phyloP scores from a whole-genome alignment of 1,284 basidiomycete genomes.

The Microbotryum intermedium region DNA sequence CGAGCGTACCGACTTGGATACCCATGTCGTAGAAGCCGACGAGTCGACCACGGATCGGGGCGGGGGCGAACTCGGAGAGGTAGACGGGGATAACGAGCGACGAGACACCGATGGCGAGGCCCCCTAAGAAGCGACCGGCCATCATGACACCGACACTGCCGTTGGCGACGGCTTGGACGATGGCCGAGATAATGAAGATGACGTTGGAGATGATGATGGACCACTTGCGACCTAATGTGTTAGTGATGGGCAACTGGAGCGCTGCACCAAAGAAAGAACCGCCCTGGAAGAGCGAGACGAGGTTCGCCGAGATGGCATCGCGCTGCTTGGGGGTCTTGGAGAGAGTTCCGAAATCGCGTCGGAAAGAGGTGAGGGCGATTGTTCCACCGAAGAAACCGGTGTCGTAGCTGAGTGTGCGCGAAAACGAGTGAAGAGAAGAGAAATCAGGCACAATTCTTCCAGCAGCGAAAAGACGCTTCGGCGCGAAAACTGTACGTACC shows the following conservation, averaged over 20 bases:
- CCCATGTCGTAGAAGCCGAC: conserved; percentile 48
- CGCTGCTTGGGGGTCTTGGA: conserved; percentile 38
- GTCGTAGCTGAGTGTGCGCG: conserved; percentile 40
- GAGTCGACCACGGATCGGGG: conserved; percentile 47
- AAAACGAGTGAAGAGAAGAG: too few species aligned
- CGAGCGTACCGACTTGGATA: conserved; percentile 40
- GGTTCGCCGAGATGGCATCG: conserved; percentile 42
- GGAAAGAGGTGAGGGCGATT: conserved; percentile 46
- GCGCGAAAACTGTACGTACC: neutral
- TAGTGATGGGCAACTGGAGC: neutral
- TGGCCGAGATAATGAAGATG: conserved; percentile 40
- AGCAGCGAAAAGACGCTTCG: too few species aligned
- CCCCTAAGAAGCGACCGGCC: conserved; percentile 55
- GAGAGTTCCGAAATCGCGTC: conserved; percentile 43
- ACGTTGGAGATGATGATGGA: conserved; percentile 34
- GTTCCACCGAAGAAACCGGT: conserved; percentile 46
- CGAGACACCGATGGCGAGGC: conserved; percentile 63
- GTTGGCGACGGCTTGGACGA: conserved; percentile 37
- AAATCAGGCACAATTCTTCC: too few species aligned
- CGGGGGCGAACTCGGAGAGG: conserved; percentile 51
- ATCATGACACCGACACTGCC: conserved; percentile 26
- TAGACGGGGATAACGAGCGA: conserved; percentile 59
- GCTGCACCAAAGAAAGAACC: conserved; percentile 39
- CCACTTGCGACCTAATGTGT: conserved; percentile 31
- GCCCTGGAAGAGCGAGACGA: conserved; percentile 42